These are phyloP conservation scores for Penicillium decumbens DNA, from an alignment of 2,329 filamentous ascomycete species.

Conservation along the genomic window DNA sequence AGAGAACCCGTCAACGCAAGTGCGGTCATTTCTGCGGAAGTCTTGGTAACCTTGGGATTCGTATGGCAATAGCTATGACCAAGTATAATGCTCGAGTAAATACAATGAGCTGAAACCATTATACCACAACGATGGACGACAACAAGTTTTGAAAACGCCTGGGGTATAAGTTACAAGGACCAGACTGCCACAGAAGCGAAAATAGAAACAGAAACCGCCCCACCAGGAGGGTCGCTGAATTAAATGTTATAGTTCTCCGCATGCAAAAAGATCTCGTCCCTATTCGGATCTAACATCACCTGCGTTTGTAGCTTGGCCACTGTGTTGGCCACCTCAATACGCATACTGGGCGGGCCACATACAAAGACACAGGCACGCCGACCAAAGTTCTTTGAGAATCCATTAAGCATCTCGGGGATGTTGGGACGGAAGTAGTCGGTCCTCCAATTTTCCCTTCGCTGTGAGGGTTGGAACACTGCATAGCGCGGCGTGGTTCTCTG, in stretches of 20 bases:
- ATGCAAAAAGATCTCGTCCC: conserved; percentile 90
- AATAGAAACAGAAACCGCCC: neutral
- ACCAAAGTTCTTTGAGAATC: conserved; percentile 77
- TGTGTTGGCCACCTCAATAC: conserved; percentile 79
- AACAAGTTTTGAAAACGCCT: conserved; percentile 3
- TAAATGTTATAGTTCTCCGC: conserved; percentile 91
- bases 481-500: conserved; percentile 82
- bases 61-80: neutral
- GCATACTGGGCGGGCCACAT: conserved; percentile 82
- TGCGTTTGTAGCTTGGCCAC: conserved; percentile 76
- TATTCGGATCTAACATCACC: conserved; percentile 71
- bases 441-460: conserved; percentile 68
- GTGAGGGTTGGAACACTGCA: conserved; percentile 61
- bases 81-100: neutral
- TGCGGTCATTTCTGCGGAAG: neutral
- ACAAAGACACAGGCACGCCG: conserved; percentile 84
- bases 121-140: neutral
- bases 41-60: neutral
- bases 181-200: neutral
- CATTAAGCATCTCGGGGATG: conserved; percentile 76
- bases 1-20: neutral
- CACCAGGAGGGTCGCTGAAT: conserved; percentile 18
- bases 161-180: conserved; percentile 16
- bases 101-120: neutral
- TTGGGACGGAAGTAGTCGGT: conserved; percentile 90